A percentile compares a stretch with the other conserved stretches of the same genome.
These are phyloP conservation scores for Dillenia suffruticosa DNA, from an alignment of 164 flowering plant genomes.

Conservation along the genomic window DNA sequence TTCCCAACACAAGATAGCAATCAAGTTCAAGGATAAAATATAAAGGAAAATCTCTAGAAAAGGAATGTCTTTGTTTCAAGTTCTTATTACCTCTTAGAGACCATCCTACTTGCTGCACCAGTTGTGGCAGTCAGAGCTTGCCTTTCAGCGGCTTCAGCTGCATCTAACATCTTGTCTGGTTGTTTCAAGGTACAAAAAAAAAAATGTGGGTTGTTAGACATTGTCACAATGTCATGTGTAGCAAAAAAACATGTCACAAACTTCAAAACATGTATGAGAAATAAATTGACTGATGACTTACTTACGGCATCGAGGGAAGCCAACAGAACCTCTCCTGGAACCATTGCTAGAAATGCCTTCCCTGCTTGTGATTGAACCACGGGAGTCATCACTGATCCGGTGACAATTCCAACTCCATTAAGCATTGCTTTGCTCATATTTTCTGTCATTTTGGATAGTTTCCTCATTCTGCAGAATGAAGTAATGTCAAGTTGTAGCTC, in stretches of 20 bases:
- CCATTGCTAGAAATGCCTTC: constrained; percentile 49
- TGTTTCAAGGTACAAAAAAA: background rate
- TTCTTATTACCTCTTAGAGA: constrained; percentile 49
- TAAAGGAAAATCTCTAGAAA: no score
- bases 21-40: no score
- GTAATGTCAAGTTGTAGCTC: no score
- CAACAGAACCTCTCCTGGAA: constrained; percentile 82
- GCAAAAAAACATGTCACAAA: no score
- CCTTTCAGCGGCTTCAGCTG: constrained; percentile 85
- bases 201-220: no score
- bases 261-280: background rate
- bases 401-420: constrained; percentile 46
- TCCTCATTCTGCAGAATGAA: constrained; percentile 46
- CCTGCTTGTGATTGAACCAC: constrained; percentile 67
- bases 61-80: background rate
- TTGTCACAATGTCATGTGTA: no score
- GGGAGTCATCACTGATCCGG: constrained; percentile 60
- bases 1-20: no score
- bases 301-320: constrained; percentile 91
- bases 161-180: constrained; percentile 63
- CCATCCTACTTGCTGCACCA: constrained; percentile 48
- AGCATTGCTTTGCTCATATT: constrained; percentile 70
- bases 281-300: constrained; percentile 32
- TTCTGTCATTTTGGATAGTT: constrained; percentile 75
- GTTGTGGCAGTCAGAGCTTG: constrained; percentile 73